Conservation (phyloP, 2,329 filamentous ascomycete species). For the Ceratocystiopsis sp. region DNA sequence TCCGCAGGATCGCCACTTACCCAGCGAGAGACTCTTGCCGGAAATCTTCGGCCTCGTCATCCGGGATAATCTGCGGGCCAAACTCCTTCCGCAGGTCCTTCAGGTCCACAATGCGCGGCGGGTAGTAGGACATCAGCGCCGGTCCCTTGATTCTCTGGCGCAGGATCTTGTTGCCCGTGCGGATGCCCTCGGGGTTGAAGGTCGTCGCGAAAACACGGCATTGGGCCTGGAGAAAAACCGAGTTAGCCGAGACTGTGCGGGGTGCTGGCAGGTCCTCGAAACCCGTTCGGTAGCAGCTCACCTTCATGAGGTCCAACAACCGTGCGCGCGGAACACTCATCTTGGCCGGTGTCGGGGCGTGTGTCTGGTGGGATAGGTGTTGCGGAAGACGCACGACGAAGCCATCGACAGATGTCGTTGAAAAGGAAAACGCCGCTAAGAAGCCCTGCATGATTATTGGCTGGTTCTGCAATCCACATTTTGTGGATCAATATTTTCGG, state of each 20-base stretch:
- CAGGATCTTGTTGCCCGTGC: constrained; percentile 82
- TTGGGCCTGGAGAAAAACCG: constrained; percentile 44
- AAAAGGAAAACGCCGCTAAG: neutral
- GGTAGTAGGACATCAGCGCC: constrained; percentile 73
- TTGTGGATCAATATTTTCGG: too few relatives aligned
- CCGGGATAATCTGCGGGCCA: constrained; percentile 45
- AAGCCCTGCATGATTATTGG: neutral
- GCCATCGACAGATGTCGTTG: too few relatives aligned
- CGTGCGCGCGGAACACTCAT: constrained; percentile 47
- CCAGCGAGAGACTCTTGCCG: constrained; percentile 58
- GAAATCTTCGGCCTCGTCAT: constrained; percentile 63
- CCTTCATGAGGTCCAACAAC: constrained; percentile 63
- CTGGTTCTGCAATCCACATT: too few relatives aligned
- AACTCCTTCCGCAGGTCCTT: constrained; percentile 58
- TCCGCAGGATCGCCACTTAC: constrained; percentile 22
- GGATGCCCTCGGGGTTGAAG: constrained; percentile 69
- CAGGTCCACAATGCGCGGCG: constrained; percentile 53
- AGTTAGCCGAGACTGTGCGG: neutral
- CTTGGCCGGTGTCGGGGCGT: constrained; percentile 15
- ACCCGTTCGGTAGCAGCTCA: constrained; percentile 14
- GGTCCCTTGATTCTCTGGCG: constrained; percentile 80
- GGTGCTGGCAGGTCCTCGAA: neutral
- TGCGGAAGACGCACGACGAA: too few relatives aligned
- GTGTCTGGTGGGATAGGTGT: too few relatives aligned
- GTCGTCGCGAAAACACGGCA: constrained; percentile 82